Conservation (phyloP, 345 rosid species). For the Raphanus raphanistrum region DNA sequence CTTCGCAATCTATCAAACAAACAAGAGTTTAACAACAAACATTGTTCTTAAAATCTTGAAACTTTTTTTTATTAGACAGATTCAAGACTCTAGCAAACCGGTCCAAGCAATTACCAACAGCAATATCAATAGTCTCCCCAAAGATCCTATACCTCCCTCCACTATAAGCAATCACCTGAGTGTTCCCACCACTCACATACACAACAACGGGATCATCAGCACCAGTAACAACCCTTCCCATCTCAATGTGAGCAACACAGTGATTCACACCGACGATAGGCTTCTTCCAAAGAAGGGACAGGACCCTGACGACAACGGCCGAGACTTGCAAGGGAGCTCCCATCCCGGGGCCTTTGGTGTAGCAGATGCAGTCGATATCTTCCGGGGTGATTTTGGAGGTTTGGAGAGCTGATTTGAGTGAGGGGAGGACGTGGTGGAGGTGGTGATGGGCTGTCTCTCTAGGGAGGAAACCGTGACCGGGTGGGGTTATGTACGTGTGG, state of each 20-base stretch:
- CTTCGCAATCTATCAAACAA: constrained; percentile 74
- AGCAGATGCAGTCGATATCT: constrained; percentile 90
- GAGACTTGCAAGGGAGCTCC: constrained; percentile 91
- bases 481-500: constrained; percentile 92
- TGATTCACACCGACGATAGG: constrained; percentile 89
- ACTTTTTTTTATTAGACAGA: constrained; percentile 71
- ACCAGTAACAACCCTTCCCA: constrained; percentile 94
- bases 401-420: constrained; percentile 66
- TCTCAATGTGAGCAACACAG: constrained; percentile 97
- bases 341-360: constrained; percentile 97
- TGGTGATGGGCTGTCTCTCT: constrained; percentile 95
- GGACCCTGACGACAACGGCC: constrained; percentile 70
- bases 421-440: constrained; percentile 77
- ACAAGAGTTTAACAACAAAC: not conserved
- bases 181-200: constrained; percentile 98
- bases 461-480: constrained; percentile 96
- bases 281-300: constrained; percentile 90
- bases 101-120: constrained; percentile 96
- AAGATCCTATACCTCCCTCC: constrained; percentile 91
- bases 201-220: constrained; percentile 90
- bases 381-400: constrained; percentile 61
- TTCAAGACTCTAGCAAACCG: constrained; percentile 89
- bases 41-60: constrained; percentile 5
- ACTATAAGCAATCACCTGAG: constrained; percentile 96
- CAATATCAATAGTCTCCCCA: constrained; percentile 98